Base-by-base conservation (phyloP, 106 monocot genomes). In the Dendrobium officinale region DNA sequence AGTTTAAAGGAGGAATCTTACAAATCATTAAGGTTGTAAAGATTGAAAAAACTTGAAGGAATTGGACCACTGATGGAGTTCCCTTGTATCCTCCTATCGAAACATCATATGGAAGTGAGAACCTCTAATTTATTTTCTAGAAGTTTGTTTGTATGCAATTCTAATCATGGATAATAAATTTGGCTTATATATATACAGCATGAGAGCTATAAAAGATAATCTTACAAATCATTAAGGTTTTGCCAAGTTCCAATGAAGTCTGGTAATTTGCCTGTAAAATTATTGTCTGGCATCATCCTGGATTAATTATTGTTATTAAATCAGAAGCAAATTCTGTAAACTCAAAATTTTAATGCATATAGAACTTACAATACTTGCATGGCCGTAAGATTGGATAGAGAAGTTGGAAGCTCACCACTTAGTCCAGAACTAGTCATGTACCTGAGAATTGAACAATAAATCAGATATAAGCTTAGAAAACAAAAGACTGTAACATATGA, bases 11-110 rank as follows among this genome's bases (percentile, higher is more conserved):
- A 67, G 73, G 19, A 16, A 44, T 80, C 87, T 81, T 81, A 86
- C 84, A 85, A 85, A 16, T 84, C 68, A 24, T 66, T 78, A 75
- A 94, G 51, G 40, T 80, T 79, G 31, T 54, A 77, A 55, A 93
- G 89, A 79, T 40, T 81, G 19, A 86, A 82, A 70, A 89, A 67
- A 75, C 82, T 91, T 55, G 88, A 79, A 66, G 93, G 93, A 78
- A 93, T 91, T 83, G 91, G 91, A 47, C 93, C 93, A 79, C 82
- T 72, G 72, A 93, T 89, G 78, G 91, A 89, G 77, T 91, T 93
- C 9, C 93, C 93, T 61, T 93, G 91, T 13, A 93, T 86, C 76
- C 86, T 84, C 89, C 93, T 93, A 82, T n/a, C 44, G 78, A 20
- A 81, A 54, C 19, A 73, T 45, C 1, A 7, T 74, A 22, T 10